A percentile compares a stretch with the other conserved stretches of the same genome.
These are phyloP conservation scores for Penicillium oxalicum DNA, from an alignment of 2,329 filamentous ascomycete genomes.

Conservation along the genomic window DNA sequence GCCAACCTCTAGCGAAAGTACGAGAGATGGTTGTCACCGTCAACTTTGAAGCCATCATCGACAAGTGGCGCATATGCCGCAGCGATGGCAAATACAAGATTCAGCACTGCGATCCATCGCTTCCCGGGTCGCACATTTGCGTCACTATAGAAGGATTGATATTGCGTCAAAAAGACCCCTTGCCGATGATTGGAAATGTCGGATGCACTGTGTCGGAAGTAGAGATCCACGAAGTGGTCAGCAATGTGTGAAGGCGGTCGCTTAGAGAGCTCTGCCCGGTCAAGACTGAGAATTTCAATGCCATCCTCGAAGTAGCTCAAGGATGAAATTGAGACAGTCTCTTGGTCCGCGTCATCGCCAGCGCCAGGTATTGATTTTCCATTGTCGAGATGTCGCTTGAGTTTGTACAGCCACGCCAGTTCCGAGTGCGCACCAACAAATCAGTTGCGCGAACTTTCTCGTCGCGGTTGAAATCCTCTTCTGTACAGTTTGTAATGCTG, in stretches of 20 bases:
- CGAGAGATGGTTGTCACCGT: slow-evolving; percentile 32
- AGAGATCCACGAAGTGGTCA: slow-evolving; percentile 35
- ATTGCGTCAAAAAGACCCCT: slow-evolving; percentile 36
- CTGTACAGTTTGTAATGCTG: slow-evolving; percentile 35
- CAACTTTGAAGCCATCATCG: slow-evolving; percentile 21
- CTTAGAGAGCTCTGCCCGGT: slow-evolving; percentile 32
- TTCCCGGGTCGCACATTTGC: slow-evolving; percentile 31
- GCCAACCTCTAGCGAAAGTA: slow-evolving; percentile 43
- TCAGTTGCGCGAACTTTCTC: slow-evolving; percentile 33
- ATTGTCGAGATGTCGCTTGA: slow-evolving; percentile 34
- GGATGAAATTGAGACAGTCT: slow-evolving; percentile 23
- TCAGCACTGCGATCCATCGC: slow-evolving; percentile 40
- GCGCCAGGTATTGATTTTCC: slow-evolving; percentile 12
- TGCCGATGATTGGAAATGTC: slow-evolving; percentile 40
- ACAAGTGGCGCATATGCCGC: slow-evolving; percentile 32
- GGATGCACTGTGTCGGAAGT: slow-evolving; percentile 38
- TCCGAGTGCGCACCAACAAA: slow-evolving; percentile 44
- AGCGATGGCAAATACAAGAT: slow-evolving; percentile 42
- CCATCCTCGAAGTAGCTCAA: slow-evolving; percentile 40
- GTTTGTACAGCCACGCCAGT: slow-evolving; percentile 39
- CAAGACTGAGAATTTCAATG: slow-evolving; percentile 27
- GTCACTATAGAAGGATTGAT: slow-evolving; percentile 31
- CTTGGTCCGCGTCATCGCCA: slow-evolving; percentile 17
- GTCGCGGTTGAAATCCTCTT: slow-evolving; percentile 41
- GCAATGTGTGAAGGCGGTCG: slow-evolving; percentile 35